phyloP scores from a whole-genome alignment of 2,329 filamentous ascomycete genomes.

The Fusarium sp. region DNA sequence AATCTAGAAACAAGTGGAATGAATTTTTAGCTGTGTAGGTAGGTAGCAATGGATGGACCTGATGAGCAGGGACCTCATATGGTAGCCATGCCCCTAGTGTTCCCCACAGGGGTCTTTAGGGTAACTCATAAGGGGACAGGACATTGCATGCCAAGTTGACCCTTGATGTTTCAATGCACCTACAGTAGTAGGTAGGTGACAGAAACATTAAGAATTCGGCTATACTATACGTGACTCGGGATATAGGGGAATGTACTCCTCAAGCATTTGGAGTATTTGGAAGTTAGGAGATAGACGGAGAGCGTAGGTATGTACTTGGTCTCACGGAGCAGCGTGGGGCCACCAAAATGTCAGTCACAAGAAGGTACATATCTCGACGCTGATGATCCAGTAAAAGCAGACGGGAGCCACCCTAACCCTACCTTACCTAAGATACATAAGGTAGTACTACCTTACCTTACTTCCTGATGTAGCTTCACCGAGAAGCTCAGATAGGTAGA shows the following conservation, averaged over 20 bases:
- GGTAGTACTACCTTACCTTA: not conserved
- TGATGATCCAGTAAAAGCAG: not conserved
- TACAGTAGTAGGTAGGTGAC: not conserved
- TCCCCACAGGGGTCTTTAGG: conserved; percentile 6
- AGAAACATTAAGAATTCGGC: not conserved
- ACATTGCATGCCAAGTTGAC: not conserved
- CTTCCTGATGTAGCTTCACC: conserved; percentile 8
- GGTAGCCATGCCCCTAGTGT: not conserved
- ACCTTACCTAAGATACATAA: not conserved
- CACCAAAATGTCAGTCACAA: not conserved
- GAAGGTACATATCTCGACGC: not conserved
- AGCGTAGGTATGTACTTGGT: not conserved
- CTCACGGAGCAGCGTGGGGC: conserved; percentile 15
- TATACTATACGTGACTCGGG: not conserved
- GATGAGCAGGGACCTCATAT: conserved; percentile 20
- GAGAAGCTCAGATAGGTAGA: not conserved
- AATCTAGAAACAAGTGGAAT: conserved; percentile 32
- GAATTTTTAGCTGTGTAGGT: not conserved
- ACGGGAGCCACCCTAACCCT: not conserved
- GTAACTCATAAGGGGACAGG: not conserved
- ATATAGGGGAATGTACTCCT: not conserved
- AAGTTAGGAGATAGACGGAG: not conserved
- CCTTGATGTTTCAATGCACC: not conserved
- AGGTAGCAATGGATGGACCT: not conserved
- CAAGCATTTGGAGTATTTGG: not conserved